These are phyloP conservation scores for Torrubiella hemipterigena DNA, from an alignment of 2,329 filamentous ascomycete genomes.

Conservation along the genomic window DNA sequence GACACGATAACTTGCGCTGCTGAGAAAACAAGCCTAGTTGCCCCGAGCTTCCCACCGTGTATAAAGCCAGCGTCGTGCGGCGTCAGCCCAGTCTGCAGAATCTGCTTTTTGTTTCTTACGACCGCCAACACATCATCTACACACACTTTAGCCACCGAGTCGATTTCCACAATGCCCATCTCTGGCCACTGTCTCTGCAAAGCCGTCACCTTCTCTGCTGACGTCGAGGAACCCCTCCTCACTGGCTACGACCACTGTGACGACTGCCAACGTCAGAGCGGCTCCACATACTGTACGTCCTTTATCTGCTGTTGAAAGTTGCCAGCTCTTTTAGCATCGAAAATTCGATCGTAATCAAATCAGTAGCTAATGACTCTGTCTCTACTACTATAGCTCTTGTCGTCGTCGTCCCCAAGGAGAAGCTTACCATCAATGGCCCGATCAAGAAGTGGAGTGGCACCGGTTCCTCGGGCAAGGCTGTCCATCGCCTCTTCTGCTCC, in stretches of 20 bases:
- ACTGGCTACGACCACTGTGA: slow-evolving; percentile 62
- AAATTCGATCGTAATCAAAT: too few species aligned
- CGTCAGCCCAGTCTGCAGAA: too few species aligned
- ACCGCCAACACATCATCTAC: too few species aligned
- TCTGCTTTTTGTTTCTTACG: too few species aligned
- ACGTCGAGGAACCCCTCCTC: slow-evolving; percentile 37
- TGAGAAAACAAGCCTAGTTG: too few species aligned
- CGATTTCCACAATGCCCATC: slow-evolving; percentile 50
- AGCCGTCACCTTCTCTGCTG: slow-evolving; percentile 54
- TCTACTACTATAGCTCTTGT: slow-evolving; percentile 51
- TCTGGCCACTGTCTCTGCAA: slow-evolving; percentile 61
- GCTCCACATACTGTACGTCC: slow-evolving; percentile 53
- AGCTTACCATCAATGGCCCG: slow-evolving; percentile 49
- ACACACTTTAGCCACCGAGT: too few species aligned
- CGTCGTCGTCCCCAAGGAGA: slow-evolving; percentile 53
- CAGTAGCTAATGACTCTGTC: slow-evolving; percentile 1
- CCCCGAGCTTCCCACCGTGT: too few species aligned
- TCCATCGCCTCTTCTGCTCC: slow-evolving; percentile 58
- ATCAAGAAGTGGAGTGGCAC: slow-evolving; percentile 51
- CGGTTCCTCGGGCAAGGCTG: slow-evolving; percentile 48
- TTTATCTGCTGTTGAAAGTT: background rate
- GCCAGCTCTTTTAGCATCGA: background rate
- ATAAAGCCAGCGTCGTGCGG: too few species aligned
- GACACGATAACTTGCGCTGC: too few species aligned
- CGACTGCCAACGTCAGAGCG: slow-evolving; percentile 59